Evolutionary conservation across 2,329 filamentous ascomycete genomes (phyloP).

Genomic region (Phialophora verrucosa): DNA sequence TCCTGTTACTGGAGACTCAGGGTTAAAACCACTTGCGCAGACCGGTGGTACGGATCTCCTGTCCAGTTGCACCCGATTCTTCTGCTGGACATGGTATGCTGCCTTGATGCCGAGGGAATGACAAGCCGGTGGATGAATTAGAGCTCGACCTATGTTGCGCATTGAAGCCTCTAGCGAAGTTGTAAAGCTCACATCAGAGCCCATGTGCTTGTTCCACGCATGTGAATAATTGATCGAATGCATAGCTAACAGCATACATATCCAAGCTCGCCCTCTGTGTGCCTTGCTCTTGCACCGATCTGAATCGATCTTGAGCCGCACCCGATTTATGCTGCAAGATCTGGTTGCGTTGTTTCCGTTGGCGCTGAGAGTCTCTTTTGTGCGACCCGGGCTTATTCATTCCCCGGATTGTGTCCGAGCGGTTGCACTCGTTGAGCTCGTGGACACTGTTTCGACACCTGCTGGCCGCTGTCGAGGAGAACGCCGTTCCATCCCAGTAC

Average conservation of each 20-base stretch:
- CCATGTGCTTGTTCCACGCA: background rate
- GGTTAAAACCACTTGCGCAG: background rate
- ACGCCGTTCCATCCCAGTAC: background rate
- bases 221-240: background rate
- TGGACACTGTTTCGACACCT: background rate
- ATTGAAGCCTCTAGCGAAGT: background rate
- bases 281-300: background rate
- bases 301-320: background rate
- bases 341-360: background rate
- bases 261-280: constrained; percentile 17
- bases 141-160: background rate
- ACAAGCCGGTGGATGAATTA: background rate
- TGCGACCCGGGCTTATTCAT: background rate
- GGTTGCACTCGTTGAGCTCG: background rate
- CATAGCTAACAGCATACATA: constrained; percentile 20
- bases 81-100: background rate
- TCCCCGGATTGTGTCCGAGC: background rate
- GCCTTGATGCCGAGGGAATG: background rate
- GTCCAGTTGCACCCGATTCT: background rate
- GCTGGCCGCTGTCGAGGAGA: background rate
- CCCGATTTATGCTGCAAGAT: background rate
- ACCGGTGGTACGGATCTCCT: background rate
- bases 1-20: background rate
- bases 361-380: background rate
- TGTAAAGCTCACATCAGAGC: background rate